A percentile compares a stretch with the other conserved stretches of the same genome.
Evolutionary conservation across 352 stramenopile species (phyloP).

Genomic region (Pythium dissimile): DNA sequence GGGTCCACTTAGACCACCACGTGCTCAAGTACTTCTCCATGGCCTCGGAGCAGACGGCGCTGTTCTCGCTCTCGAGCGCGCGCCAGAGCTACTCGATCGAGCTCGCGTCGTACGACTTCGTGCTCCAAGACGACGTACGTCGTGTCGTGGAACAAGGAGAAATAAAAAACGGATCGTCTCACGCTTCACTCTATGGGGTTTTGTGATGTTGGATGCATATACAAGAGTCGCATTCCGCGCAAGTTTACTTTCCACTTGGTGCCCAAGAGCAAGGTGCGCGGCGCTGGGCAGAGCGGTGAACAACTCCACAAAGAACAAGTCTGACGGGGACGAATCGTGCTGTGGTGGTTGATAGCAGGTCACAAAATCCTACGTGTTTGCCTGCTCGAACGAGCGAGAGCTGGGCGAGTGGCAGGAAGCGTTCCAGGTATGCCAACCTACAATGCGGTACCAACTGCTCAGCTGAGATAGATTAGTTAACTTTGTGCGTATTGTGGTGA

Average conservation of each 20-base stretch:
- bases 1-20: constrained; percentile 69
- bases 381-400: constrained; percentile 52
- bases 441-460: background rate
- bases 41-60: constrained; percentile 46
- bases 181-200: background rate
- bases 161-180: background rate
- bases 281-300: too few relatives aligned
- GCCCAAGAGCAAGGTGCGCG: constrained; percentile 42
- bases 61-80: constrained; percentile 56
- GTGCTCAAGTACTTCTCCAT: constrained; percentile 77
- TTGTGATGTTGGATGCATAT: too few relatives aligned
- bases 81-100: constrained; percentile 45
- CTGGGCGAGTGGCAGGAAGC: constrained; percentile 53
- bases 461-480: too few relatives aligned
- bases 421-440: constrained; percentile 45
- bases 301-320: too few relatives aligned
- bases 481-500: too few relatives aligned
- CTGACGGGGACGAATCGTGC: background rate
- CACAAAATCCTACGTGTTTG: constrained; percentile 54
- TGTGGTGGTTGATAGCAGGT: constrained; percentile 21
- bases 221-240: constrained; percentile 60
- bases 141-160: too few relatives aligned
- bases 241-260: constrained; percentile 67
- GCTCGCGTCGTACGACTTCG: constrained; percentile 48
- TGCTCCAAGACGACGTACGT: constrained; percentile 38